Evolutionary conservation across 257 asterid genomes (phyloP), one percentile per base, ranked within the genome.

Genomic region (Osmanthus fragrans): DNA sequence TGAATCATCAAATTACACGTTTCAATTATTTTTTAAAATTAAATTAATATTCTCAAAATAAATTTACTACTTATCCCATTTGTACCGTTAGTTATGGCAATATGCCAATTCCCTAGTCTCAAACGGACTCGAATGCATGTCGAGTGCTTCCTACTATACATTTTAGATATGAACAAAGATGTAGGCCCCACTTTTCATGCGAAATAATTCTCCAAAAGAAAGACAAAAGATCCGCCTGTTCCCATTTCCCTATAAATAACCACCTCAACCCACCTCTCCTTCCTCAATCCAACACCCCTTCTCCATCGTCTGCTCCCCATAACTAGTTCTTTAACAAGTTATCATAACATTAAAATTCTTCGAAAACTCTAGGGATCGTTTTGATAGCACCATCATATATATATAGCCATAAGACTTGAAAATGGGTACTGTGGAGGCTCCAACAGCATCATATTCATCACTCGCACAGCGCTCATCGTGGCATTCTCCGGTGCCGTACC

Each of bases 401-500:
- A n/a, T n/a, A 58, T 19, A 19, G n/a, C 64, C 64, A 19, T 18
- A 56, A 58, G 66, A n/a, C 30, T 58, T 19, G 36, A 64, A 71
- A 71, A 87, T 87, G 96, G 75, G 82, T 3, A 49, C 75, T 42
- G 78, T 73, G 33, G 87, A 72, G 10, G 74, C 75, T 74, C 88
- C 89, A 54, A 9, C 69, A 23, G 15, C 34, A 27, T 23, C 69
- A 58, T 58, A 58, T 25, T 49, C 86, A 10, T 42, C 86, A 30
- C 49, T 81, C 42, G 58, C 79, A 40, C 86, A 21, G 36, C 77
- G 85, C 30, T 89, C 97, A 2, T 92, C 95, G 67, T 94, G 97
- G 98, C 97, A 92, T 89, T 92, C 97, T 4, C 98, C 98, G 25
- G 96, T 94, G 47, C 97, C 97, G 27, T 92, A 92, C 86, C 92